Percentiles rank a stretch among this genome's conserved stretches.
phyloP scores from a whole-genome alignment of 441 rosid genomes.

The Gossypium trilobum region DNA sequence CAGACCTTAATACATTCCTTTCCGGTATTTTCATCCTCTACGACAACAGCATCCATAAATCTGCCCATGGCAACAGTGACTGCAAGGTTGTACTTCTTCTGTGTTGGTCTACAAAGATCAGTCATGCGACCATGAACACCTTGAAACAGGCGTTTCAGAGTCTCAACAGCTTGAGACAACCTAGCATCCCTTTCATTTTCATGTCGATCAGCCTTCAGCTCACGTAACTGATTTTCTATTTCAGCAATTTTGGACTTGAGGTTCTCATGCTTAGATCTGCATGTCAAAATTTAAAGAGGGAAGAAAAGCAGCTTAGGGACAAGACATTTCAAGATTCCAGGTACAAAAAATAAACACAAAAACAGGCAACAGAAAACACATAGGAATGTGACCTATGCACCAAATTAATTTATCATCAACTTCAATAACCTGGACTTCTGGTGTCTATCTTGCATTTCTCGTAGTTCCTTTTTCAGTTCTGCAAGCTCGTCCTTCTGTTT shows the following conservation, averaged over 20 bases:
- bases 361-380: not conserved
- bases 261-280: constrained; percentile 62
- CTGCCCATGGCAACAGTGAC: constrained; percentile 97
- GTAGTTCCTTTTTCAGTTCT: constrained; percentile 56
- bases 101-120: constrained; percentile 90
- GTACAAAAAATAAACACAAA: not conserved
- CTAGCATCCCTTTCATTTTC: constrained; percentile 91
- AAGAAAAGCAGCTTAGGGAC: constrained; percentile 6
- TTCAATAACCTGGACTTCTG: constrained; percentile 57
- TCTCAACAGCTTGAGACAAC: constrained; percentile 84
- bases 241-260: constrained; percentile 73
- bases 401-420: constrained; percentile 14
- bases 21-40: constrained; percentile 90
- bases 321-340: not conserved
- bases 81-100: constrained; percentile 90
- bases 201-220: constrained; percentile 82
- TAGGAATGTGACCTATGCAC: constrained; percentile 1
- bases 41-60: constrained; percentile 98
- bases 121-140: constrained; percentile 99
- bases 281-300: constrained; percentile 14
- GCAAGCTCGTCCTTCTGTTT: constrained; percentile 55
- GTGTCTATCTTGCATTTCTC: constrained; percentile 68
- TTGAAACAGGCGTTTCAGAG: constrained; percentile 78
- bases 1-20: constrained; percentile 95
- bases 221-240: constrained; percentile 80